Conservation (phyloP, 495 filamentous ascomycete species). For the Tuber borchii region DNA sequence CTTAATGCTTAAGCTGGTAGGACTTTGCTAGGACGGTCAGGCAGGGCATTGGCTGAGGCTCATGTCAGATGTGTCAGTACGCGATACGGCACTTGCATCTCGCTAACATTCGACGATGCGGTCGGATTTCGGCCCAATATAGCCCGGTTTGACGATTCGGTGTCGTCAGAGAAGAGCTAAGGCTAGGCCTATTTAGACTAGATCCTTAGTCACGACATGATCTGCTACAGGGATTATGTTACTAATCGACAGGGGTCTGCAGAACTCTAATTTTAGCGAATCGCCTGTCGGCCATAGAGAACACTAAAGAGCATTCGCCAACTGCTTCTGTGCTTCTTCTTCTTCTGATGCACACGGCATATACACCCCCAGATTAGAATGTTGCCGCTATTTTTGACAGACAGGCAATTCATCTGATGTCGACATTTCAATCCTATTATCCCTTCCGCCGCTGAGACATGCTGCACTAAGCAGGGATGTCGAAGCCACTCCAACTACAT, state of each 20-base stretch:
- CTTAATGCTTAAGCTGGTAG: neutral
- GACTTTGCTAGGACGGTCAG: neutral
- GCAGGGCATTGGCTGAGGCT: neutral
- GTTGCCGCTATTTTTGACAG: neutral
- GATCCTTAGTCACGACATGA: slow-evolving; percentile 9
- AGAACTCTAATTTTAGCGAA: slow-evolving; percentile 5
- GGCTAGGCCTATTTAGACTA: neutral
- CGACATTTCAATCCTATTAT: neutral
- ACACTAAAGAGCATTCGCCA: neutral
- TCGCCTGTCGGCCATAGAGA: neutral
- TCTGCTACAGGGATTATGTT: slow-evolving; percentile 31
- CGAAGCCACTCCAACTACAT: too few relatives aligned
- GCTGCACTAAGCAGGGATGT: too few relatives aligned
- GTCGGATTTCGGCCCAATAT: neutral
- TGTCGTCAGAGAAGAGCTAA: neutral
- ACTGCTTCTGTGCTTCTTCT: neutral
- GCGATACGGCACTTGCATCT: neutral
- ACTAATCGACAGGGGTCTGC: slow-evolving; percentile 27
- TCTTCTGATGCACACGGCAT: neutral
- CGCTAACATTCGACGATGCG: neutral
- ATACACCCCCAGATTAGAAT: neutral
- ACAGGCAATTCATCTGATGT: neutral
- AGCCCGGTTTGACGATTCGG: neutral
- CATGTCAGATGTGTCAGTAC: neutral
- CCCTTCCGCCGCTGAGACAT: too few relatives aligned